Base-by-base conservation (phyloP, 78 protist species). In the Chrysochromulina parva region DNA sequence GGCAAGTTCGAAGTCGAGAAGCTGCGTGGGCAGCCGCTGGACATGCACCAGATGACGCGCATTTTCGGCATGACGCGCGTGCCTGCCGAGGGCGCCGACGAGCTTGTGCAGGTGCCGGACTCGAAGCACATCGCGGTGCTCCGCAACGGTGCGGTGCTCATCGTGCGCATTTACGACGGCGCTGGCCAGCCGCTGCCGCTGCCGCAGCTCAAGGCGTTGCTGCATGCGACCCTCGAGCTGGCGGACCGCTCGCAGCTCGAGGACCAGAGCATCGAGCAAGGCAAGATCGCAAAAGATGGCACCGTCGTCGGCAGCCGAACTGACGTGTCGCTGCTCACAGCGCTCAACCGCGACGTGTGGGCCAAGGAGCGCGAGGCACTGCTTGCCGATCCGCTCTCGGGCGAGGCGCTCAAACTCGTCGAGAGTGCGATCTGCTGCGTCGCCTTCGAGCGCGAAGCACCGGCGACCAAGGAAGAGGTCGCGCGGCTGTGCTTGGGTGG, bases 311-410 rank as follows among this genome's bases (percentile, higher is more conserved):
- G 38, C 38, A 38, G 38, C 38, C 38, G 38, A 38, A 38, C 38
- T 0, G 9, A 9, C 73, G 47, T 26, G 47, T 66, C 73, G 19
- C 47, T 66, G 38, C 73, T 55, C 47, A 85, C 89, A n/a, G 6
- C 60, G 20, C 1, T 26, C 53, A n/a, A 53, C 22, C 91, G 91
- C 58, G 91, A 88, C 71, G 38, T 47, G 76, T 88, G 91, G 91
- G 91, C 85, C n/a, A 24, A 19, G 9, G 76, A 22, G 50, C 90
- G 90, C n/a, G 47, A 22, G 65, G 14, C 5, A 47, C 52, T 87
- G 90, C 20, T 19, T 62, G n/a, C 7, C 28, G 54, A 5, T 47
- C 54, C 17, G 24, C 26, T 24, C 26, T 66, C 65, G 81, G 19
- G 26, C 38, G 90, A 10, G 59, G 7, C n/a, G 20, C 78, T 87